These are phyloP conservation scores for Lumnitzera racemosa DNA, from an alignment of 345 rosid genomes.

Conservation along the genomic window DNA sequence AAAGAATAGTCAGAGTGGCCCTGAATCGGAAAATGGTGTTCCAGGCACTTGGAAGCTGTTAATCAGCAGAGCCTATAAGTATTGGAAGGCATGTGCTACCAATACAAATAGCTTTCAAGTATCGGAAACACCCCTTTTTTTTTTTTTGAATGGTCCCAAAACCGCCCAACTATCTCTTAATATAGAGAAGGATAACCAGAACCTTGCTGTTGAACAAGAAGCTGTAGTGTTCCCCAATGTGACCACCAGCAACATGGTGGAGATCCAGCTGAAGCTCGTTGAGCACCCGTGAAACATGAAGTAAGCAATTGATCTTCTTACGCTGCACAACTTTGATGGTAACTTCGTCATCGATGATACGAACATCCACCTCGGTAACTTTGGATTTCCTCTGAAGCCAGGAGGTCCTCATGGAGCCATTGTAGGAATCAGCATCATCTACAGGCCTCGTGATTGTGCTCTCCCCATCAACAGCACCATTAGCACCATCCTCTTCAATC, in stretches of 20 bases:
- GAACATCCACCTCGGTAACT: conserved; percentile 80
- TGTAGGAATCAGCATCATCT: conserved; percentile 42
- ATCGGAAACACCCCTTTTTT: too few relatives aligned
- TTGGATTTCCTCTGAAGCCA: conserved; percentile 89
- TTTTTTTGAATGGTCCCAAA: too few relatives aligned
- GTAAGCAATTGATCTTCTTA: conserved; percentile 75
- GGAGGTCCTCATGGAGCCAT: conserved; percentile 57
- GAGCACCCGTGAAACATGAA: conserved; percentile 61
- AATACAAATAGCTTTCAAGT: too few relatives aligned
- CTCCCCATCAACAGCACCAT: conserved; percentile 31
- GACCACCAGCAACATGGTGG: conserved; percentile 87
- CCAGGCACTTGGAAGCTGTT: too few relatives aligned
- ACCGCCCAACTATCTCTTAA: too few relatives aligned
- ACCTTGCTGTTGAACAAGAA: conserved; percentile 87
- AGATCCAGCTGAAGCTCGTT: conserved; percentile 79
- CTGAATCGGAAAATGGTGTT: too few relatives aligned
- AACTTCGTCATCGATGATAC: conserved; percentile 76
- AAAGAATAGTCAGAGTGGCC: background rate
- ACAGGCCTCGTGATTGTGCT: conserved; percentile 23
- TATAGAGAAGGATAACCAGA: background rate
- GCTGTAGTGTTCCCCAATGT: conserved; percentile 70
- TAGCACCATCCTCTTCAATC: conserved; percentile 21
- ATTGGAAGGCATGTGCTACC: too few relatives aligned
- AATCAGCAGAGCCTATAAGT: too few relatives aligned
- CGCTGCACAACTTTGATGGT: conserved; percentile 75